Evolutionary conservation across 495 filamentous ascomycete species (phyloP).

Genomic region (Tuber microsphaerosporum): DNA sequence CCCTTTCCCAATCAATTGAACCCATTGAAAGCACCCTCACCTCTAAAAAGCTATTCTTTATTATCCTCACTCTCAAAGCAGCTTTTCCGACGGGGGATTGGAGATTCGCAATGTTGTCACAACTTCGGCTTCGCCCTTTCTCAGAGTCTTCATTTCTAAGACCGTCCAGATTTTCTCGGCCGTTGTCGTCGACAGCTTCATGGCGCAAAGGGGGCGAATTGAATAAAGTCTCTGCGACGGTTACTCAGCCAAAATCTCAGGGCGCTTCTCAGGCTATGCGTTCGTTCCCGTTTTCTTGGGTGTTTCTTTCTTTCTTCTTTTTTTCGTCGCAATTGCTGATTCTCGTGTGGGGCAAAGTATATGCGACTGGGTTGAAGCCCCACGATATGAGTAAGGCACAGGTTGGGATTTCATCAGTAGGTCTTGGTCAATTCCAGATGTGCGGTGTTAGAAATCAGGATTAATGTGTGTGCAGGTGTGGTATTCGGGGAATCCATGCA

Average conservation of each 20-base stretch:
- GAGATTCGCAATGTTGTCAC: slow-evolving; percentile 21
- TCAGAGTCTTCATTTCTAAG: background rate
- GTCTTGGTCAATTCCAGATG: slow-evolving; percentile 29
- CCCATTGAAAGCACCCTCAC: background rate
- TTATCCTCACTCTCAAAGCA: background rate
- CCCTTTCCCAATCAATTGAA: background rate
- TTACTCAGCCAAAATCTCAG: slow-evolving; percentile 95
- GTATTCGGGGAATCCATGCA: slow-evolving; percentile 95
- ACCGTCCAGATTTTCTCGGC: background rate
- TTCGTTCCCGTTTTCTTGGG: background rate
- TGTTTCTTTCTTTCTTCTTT: background rate
- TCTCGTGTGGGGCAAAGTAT: slow-evolving; percentile 46
- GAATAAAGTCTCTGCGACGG: slow-evolving; percentile 72
- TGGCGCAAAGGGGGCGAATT: slow-evolving; percentile 41
- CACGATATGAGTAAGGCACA: slow-evolving; percentile 89
- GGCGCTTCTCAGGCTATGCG: slow-evolving; percentile 96
- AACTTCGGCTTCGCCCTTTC: slow-evolving; percentile 19
- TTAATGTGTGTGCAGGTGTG: slow-evolving; percentile 45
- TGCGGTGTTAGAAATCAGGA: background rate
- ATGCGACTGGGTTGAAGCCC: slow-evolving; percentile 79
- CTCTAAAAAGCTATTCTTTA: background rate
- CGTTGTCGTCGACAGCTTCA: background rate
- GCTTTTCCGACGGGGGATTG: background rate
- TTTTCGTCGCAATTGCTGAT: background rate
- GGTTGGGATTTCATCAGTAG: slow-evolving; percentile 88